Evolutionary conservation across 768 basidiomycete species (phyloP).

Genomic region (Lanmaoa rubissima): DNA sequence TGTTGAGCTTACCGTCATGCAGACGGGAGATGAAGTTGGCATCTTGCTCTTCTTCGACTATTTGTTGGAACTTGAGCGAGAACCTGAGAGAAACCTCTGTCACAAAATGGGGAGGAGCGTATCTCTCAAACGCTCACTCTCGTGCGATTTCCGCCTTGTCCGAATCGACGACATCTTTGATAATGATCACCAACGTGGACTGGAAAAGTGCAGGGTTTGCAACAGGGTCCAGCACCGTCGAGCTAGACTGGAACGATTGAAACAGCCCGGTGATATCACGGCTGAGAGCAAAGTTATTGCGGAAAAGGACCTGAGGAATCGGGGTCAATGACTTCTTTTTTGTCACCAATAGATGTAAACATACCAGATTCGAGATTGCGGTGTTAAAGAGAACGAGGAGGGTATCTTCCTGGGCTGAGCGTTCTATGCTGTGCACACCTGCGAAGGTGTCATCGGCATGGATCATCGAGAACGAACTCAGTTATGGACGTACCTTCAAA

Average conservation of each 20-base stretch:
- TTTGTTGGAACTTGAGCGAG: constrained; percentile 54
- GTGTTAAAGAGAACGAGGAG: constrained; percentile 64
- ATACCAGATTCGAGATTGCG: constrained; percentile 60
- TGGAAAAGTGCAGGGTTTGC: constrained; percentile 58
- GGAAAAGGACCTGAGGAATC: constrained; percentile 51
- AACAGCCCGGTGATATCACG: constrained; percentile 62
- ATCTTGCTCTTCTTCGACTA: constrained; percentile 57
- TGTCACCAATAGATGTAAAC: constrained; percentile 10
- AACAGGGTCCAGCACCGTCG: constrained; percentile 54
- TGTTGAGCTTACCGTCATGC: constrained; percentile 51
- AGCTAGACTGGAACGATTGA: constrained; percentile 58
- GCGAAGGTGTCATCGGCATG: neutral
- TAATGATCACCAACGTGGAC: constrained; percentile 59
- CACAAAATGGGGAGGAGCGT: neutral
- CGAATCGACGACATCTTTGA: constrained; percentile 66
- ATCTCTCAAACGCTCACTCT: constrained; percentile 42
- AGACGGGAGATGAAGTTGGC: constrained; percentile 61
- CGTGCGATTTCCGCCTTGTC: constrained; percentile 56
- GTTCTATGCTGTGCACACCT: constrained; percentile 65
- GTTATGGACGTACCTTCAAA: constrained; percentile 48
- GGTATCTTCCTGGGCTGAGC: constrained; percentile 62
- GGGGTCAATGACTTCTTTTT: neutral
- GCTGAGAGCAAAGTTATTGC: constrained; percentile 63
- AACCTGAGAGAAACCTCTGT: constrained; percentile 38
- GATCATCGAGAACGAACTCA: neutral